These are phyloP conservation scores for Suillus fuscotomentosus DNA, from an alignment of 768 basidiomycete species.

Conservation along the genomic window DNA sequence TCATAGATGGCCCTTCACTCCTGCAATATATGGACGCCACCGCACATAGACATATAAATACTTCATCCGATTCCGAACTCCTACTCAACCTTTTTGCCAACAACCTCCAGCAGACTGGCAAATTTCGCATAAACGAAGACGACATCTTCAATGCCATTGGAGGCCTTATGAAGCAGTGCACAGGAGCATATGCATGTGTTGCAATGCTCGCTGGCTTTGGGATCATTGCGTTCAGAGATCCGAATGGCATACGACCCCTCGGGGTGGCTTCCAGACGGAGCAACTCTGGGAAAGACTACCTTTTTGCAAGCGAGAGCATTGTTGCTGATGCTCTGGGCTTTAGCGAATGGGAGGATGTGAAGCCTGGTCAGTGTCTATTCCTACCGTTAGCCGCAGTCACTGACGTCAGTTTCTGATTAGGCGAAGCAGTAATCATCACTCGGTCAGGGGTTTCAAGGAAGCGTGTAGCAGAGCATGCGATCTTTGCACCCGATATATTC, in stretches of 20 bases:
- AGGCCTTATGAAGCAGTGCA: slow-evolving; percentile 83
- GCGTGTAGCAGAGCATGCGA: slow-evolving; percentile 63
- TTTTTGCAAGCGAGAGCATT: slow-evolving; percentile 94
- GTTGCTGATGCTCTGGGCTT: slow-evolving; percentile 95
- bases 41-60: slow-evolving; percentile 98
- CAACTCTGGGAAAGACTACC: slow-evolving; percentile 70
- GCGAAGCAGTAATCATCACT: slow-evolving; percentile 96
- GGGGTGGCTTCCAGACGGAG: slow-evolving; percentile 76
- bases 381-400: slow-evolving; percentile 5
- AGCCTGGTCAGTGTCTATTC: slow-evolving; percentile 59
- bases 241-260: slow-evolving; percentile 93
- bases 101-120: slow-evolving; percentile 96
- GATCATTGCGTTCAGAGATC: slow-evolving; percentile 96
- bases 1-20: slow-evolving; percentile 88
- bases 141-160: slow-evolving; percentile 96
- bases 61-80: slow-evolving; percentile 95
- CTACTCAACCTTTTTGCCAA: slow-evolving; percentile 97
- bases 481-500: slow-evolving; percentile 96
- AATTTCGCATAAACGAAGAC: slow-evolving; percentile 99
- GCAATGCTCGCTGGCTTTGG: slow-evolving; percentile 99
- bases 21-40: slow-evolving; percentile 93
- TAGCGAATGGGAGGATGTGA: slow-evolving; percentile 89
- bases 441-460: slow-evolving; percentile 73
- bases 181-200: slow-evolving; percentile 94
- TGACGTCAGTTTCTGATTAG: slow-evolving; percentile 35